Conservation (phyloP, 2,329 filamentous ascomycete species). For the Cercospora janseana region DNA sequence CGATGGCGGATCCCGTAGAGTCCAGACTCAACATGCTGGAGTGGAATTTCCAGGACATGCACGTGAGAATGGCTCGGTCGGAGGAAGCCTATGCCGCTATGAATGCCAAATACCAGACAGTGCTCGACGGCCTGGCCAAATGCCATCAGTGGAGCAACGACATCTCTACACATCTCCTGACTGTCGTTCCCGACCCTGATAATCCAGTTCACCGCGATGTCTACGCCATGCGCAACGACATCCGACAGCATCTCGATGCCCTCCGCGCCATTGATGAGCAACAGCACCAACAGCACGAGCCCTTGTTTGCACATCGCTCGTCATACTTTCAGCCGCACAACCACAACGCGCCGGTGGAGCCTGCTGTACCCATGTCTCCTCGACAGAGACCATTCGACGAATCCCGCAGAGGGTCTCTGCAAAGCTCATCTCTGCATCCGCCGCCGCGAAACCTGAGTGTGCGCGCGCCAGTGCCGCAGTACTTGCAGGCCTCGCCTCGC, state of each 20-base stretch:
- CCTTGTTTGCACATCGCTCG: constrained; percentile 38
- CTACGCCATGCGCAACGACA: constrained; percentile 60
- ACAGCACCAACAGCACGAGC: constrained; percentile 55
- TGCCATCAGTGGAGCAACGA: constrained; percentile 82
- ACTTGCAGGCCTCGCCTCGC: constrained; percentile 73
- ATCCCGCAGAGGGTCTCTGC: constrained; percentile 67
- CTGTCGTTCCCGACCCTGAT: constrained; percentile 72
- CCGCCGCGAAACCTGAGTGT: constrained; percentile 61
- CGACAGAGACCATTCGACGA: constrained; percentile 85
- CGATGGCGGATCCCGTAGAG: constrained; percentile 76
- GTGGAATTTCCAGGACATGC: constrained; percentile 77
- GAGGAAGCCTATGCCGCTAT: constrained; percentile 81
- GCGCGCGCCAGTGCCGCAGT: constrained; percentile 76
- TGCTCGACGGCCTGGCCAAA: constrained; percentile 76
- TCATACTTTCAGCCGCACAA: constrained; percentile 42
- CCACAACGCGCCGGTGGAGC: constrained; percentile 28
- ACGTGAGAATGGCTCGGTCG: constrained; percentile 69
- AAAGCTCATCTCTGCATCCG: constrained; percentile 49
- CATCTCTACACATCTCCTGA: constrained; percentile 70
- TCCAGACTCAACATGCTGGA: constrained; percentile 73
- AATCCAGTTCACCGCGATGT: constrained; percentile 75
- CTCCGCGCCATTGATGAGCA: constrained; percentile 57
- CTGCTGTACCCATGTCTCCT: constrained; percentile 68
- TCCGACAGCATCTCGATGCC: constrained; percentile 60
- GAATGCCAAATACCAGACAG: constrained; percentile 74